These are phyloP conservation scores for Ceratocystis papillata DNA, from an alignment of 2,329 filamentous ascomycete genomes.

Conservation along the genomic window DNA sequence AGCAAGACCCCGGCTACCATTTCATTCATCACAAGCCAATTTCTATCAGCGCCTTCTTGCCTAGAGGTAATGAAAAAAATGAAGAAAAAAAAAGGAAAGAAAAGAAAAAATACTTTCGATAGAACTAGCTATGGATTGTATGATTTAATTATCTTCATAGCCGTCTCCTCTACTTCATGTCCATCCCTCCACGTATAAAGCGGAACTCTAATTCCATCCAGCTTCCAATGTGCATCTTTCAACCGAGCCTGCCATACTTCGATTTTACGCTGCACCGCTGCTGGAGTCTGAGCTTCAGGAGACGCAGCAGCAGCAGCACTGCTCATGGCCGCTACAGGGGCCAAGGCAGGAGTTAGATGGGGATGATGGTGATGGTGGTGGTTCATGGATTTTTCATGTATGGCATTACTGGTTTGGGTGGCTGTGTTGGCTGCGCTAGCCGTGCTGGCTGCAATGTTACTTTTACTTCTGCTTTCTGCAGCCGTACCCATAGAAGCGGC, in stretches of 20 bases:
- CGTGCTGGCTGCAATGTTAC: too few relatives aligned
- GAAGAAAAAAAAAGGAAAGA: too few relatives aligned
- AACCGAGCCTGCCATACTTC: constrained; percentile 17
- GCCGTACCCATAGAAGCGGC: constrained; percentile 7
- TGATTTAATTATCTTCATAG: constrained; percentile 36
- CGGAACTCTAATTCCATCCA: constrained; percentile 54
- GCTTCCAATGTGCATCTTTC: constrained; percentile 30
- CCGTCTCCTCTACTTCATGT: constrained; percentile 56
- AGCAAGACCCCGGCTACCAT: too few relatives aligned
- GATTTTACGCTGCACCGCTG: constrained; percentile 15
- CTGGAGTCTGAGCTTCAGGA: constrained; percentile 33
- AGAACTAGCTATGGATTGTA: neutral
- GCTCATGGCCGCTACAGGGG: constrained; percentile 61
- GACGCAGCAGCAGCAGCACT: constrained; percentile 49
- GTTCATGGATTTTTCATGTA: too few relatives aligned
- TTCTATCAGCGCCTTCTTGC: too few relatives aligned
- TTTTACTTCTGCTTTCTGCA: neutral
- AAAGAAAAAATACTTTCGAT: neutral
- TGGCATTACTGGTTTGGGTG: neutral
- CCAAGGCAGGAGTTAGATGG: constrained; percentile 52
- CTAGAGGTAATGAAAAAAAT: too few relatives aligned
- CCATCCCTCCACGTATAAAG: constrained; percentile 65
- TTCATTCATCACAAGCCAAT: too few relatives aligned
- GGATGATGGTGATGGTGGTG: constrained; percentile 7
- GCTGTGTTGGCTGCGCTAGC: neutral